A percentile compares a stretch with the other conserved stretches of the same genome.
Evolutionary conservation across 352 stramenopile genomes (phyloP).

Genomic region (Phytophthora sp.): DNA sequence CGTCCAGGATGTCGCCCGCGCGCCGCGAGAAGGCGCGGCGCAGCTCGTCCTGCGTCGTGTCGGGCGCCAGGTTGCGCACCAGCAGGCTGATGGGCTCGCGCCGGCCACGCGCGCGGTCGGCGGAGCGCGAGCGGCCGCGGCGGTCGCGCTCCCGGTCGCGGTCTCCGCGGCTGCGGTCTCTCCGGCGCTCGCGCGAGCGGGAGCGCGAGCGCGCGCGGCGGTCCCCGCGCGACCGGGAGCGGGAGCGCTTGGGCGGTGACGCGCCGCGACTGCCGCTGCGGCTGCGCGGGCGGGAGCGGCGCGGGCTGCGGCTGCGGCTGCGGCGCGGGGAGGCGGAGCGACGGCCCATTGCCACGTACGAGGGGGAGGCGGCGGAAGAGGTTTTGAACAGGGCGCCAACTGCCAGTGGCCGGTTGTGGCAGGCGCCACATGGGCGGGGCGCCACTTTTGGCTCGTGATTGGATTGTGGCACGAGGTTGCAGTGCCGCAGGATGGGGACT

Average conservation of each 20-base stretch:
- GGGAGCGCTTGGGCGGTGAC: constrained; percentile 37
- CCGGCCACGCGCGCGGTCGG: constrained; percentile 15
- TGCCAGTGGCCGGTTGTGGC: too few species aligned
- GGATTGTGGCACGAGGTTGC: too few species aligned
- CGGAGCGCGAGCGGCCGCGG: constrained; percentile 40
- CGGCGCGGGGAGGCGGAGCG: constrained; percentile 59
- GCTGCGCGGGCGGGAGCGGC: constrained; percentile 36
- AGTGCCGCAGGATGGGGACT: background rate
- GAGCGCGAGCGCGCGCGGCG: constrained; percentile 37
- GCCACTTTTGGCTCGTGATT: too few species aligned
- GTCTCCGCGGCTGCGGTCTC: constrained; percentile 13
- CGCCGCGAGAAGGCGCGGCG: constrained; percentile 55
- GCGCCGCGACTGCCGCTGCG: constrained; percentile 43
- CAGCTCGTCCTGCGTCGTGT: constrained; percentile 47
- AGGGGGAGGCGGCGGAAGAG: background rate
- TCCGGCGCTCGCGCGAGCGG: constrained; percentile 32
- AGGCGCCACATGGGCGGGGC: too few species aligned
- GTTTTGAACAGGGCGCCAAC: constrained; percentile 4
- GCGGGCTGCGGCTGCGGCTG: constrained; percentile 42
- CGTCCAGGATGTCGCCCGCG: constrained; percentile 61
- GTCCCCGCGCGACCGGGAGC: constrained; percentile 42
- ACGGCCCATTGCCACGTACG: constrained; percentile 37
- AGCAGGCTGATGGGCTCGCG: constrained; percentile 52
- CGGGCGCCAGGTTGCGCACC: constrained; percentile 51
- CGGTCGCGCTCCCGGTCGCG: constrained; percentile 31